Conservation (phyloP, 1,284 basidiomycete genomes). For the Kalmanozyma brasiliensis region DNA sequence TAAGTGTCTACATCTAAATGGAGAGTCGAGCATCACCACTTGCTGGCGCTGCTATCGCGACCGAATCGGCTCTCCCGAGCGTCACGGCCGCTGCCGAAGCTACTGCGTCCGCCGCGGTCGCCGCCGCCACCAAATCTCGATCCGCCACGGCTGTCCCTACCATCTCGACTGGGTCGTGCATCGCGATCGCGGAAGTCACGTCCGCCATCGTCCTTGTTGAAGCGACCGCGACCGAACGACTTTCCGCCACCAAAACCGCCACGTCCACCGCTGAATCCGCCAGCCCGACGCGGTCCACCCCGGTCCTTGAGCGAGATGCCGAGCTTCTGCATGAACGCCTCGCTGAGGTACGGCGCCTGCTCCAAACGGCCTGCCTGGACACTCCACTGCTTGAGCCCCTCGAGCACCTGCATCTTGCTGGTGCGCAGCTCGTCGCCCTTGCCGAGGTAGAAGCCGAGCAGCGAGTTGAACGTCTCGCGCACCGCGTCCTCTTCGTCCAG, state of each 20-base stretch:
- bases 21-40: constrained; percentile 17
- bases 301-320: constrained; percentile 26
- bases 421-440: constrained; percentile 41
- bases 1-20: no score
- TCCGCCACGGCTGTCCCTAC: constrained; percentile 21
- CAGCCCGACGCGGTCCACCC: constrained; percentile 6
- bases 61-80: constrained; percentile 36
- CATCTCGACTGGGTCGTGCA: constrained; percentile 8
- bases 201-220: constrained; percentile 30
- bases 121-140: constrained; percentile 13
- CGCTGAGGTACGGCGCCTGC: constrained; percentile 41
- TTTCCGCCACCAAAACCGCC: constrained; percentile 13
- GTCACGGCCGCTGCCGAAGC: constrained; percentile 33
- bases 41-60: constrained; percentile 30
- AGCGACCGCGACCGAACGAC: constrained; percentile 43
- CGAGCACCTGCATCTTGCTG: constrained; percentile 33
- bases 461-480: constrained; percentile 33
- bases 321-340: constrained; percentile 39
- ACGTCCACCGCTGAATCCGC: constrained; percentile 14
- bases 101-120: constrained; percentile 13
- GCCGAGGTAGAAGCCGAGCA: constrained; percentile 57
- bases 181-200: constrained; percentile 16
- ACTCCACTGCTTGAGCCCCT: constrained; percentile 52
- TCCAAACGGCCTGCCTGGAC: constrained; percentile 35
- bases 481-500: constrained; percentile 20